A percentile compares a stretch with the other conserved stretches of the same genome.
phyloP scores from a whole-genome alignment of 441 rosid genomes.

The Arabidopsis hybrid region DNA sequence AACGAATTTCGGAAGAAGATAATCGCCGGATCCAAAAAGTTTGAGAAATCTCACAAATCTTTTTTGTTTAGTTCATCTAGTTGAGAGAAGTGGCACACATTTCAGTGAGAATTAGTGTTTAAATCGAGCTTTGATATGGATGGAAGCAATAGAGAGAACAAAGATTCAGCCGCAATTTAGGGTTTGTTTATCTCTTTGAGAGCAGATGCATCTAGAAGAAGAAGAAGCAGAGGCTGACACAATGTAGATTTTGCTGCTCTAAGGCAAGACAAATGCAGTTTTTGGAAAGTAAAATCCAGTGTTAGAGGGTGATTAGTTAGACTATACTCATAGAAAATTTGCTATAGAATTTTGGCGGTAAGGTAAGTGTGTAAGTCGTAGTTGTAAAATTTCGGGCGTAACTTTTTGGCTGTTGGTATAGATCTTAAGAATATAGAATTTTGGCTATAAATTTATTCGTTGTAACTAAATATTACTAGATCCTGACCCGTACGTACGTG shows the following conservation, averaged over 20 bases:
- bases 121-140: neutral
- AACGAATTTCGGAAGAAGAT: neutral
- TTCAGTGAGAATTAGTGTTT: constrained; percentile 24
- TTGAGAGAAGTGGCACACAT: constrained; percentile 13
- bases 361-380: too few relatives aligned
- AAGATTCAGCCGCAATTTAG: constrained; percentile 31
- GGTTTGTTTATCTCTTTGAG: constrained; percentile 14
- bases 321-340: too few relatives aligned
- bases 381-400: too few relatives aligned
- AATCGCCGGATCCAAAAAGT: constrained; percentile 61
- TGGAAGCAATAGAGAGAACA: neutral
- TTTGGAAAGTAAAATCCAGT: constrained; percentile 24
- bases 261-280: constrained; percentile 33
- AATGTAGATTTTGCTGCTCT: constrained; percentile 36
- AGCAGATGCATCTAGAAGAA: constrained; percentile 32
- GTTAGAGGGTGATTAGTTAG: too few relatives aligned
- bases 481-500: too few relatives aligned
- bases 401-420: too few relatives aligned
- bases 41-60: constrained; percentile 25
- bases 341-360: too few relatives aligned
- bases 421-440: too few relatives aligned
- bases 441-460: too few relatives aligned
- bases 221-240: constrained; percentile 40
- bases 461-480: too few relatives aligned
- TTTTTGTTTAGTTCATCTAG: constrained; percentile 15